Percentiles rank a stretch among this genome's conserved stretches.
phyloP scores from a whole-genome alignment of 306 rosid species.

The Hippophae tibetana region DNA sequence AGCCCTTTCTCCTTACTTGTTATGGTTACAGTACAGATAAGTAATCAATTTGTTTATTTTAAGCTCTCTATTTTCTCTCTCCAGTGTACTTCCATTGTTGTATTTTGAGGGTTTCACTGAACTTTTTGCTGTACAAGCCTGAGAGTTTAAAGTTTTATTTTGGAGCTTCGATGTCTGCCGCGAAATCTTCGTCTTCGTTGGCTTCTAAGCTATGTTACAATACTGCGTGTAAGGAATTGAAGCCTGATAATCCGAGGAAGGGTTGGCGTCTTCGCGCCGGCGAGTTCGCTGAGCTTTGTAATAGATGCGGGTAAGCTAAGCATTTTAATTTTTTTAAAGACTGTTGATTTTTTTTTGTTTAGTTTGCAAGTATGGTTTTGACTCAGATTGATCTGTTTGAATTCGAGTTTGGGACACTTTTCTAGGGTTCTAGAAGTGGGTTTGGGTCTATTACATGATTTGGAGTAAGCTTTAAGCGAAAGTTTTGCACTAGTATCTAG shows the following conservation, averaged over 20 bases:
- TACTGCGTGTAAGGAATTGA: slow-evolving; percentile 72
- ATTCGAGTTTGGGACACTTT: slow-evolving; percentile 15
- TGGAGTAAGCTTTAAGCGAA: slow-evolving; percentile 14
- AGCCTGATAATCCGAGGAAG: slow-evolving; percentile 63
- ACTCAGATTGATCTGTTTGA: slow-evolving; percentile 9
- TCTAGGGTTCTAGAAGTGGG: slow-evolving; percentile 14
- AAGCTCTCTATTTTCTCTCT: background rate
- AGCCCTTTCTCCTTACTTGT: too few relatives aligned
- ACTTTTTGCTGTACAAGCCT: background rate
- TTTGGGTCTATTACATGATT: slow-evolving; percentile 15
- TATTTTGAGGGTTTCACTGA: slow-evolving; percentile 17
- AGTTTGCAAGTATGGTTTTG: slow-evolving; percentile 2
- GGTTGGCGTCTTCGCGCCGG: slow-evolving; percentile 90
- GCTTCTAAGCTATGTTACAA: slow-evolving; percentile 60
- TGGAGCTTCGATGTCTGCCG: slow-evolving; percentile 34
- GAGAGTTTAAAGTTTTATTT: background rate
- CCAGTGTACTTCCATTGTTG: slow-evolving; percentile 5
- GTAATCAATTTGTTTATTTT: too few relatives aligned
- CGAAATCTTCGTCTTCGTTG: slow-evolving; percentile 26
- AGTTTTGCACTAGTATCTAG: slow-evolving; percentile 6
- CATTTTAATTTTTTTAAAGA: background rate
- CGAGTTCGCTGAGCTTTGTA: slow-evolving; percentile 82
- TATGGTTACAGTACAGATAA: too few relatives aligned
- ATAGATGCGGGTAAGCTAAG: slow-evolving; percentile 80
- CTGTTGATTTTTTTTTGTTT: background rate